Evolutionary conservation across 2,329 filamentous ascomycete species (phyloP), one percentile per base, ranked within the genome.

Genomic region (Colletotrichum cuscutae): DNA sequence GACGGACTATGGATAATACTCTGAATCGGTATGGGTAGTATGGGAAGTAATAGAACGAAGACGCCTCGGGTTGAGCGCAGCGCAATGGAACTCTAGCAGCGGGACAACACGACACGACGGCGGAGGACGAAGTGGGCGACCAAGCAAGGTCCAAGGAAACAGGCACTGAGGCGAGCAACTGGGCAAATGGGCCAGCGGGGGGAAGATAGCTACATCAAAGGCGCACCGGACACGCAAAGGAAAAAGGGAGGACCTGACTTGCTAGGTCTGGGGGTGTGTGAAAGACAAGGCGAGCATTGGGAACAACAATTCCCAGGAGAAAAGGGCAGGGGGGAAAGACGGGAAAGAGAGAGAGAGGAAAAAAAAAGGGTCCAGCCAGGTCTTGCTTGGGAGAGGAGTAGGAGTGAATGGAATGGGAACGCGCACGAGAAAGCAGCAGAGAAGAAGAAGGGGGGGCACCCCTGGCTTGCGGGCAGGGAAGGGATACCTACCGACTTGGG

Each of bases 311-410:
- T 35, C 32, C 32, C 32, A 35, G 32, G 9, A 35, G 32, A 12
- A 35, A 35, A 35, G 11, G 32, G 56, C 46, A 67, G 49, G 59
- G 13, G 37, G 42, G 26, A 11, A 19, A 54, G n/a, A 65, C 19
- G 35, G n/a, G 59, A 46, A 26, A 28, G 58, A 26, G 32, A 35
- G 32, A 12, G 58, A 12, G 26, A 54, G n/a, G 26, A n/a, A 65
- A 26, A 30, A 71, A 71, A 75, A 63, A 71, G 71, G 59, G 61
- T 63, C 52, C 71, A 54, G 60, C 52, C 71, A 54, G 60, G 53
- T 49, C 49, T 42, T 37, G 22, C 32, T 35, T 12, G 32, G 11
- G 32, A 35, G 32, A 35, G 57, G 32, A 32, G 52, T 26, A 63
- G 24, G 56, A 58, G 35, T 22, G 54, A 30, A 66, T 53, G 60